Evolutionary conservation across 2,329 filamentous ascomycete species (phyloP), one percentile per base, ranked within the genome.

Genomic region (Alternaria longipes): DNA sequence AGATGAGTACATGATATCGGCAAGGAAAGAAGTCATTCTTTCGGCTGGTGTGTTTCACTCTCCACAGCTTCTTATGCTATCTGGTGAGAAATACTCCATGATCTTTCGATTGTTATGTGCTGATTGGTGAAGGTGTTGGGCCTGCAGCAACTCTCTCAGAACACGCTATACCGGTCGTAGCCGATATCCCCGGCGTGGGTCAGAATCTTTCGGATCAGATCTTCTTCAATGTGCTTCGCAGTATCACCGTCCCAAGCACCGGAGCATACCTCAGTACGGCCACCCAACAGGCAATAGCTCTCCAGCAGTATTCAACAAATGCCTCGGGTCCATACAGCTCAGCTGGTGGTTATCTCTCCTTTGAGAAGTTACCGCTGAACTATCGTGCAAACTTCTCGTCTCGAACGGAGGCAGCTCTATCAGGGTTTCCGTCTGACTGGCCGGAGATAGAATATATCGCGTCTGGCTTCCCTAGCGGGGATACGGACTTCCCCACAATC

Each of bases 31-130:
- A 30, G 50, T 44, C 7, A 44, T 53, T 20, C 36, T 53, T 8
- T 44, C 50, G 1, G 50, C 50, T 30, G 50, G 50, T 1, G 50
- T 38, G 3, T 53, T 44, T 20, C 50, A 53, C 4, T 42, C 36
- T 0, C 81, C 80, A 0, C 80, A 82, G 51, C 57, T 75, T 0
- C 70, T 71, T 70, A 76, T 79, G 69, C 64, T 80, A 1, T 79
- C 75, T 5, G 78, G 78, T 11, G 11, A 30, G 28, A 11, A 12
- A 11, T 12, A 11, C 4, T 30, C 11, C 3, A 11, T 30, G 9
- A 9, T 11, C 28, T 30, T 9, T 30, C 4, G 8, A 30, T 30
- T 5, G 4, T 11, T 12, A 4, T 12, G 11, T 30, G 28, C 8
- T 30, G 2, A 30, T 30, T 11, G 5, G 9, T 11, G 11, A 7